phyloP scores from a whole-genome alignment of 2,329 filamentous ascomycete genomes.

The Exophiala bonariae region DNA sequence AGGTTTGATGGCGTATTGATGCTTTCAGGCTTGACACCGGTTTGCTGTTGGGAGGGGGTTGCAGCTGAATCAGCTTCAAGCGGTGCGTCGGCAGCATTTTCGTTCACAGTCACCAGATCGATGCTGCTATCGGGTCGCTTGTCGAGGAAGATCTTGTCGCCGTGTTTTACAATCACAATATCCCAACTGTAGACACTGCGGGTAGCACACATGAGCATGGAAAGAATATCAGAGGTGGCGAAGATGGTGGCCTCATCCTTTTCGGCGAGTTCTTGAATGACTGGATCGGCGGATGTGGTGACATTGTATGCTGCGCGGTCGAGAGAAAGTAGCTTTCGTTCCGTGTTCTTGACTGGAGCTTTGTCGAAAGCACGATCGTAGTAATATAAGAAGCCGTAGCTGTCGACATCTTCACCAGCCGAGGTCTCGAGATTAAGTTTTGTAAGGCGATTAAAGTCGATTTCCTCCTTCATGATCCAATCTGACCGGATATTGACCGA shows the following conservation, averaged over 20 bases:
- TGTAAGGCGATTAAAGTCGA: conserved; percentile 91
- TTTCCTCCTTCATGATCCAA: conserved; percentile 95
- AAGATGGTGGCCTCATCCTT: conserved; percentile 96
- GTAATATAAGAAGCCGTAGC: conserved; percentile 97
- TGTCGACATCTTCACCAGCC: conserved; percentile 91
- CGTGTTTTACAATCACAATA: conserved; percentile 87
- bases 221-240: conserved; percentile 93
- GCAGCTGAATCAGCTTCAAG: conserved; percentile 75
- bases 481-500: conserved; percentile 95
- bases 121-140: conserved; percentile 94
- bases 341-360: conserved; percentile 81
- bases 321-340: conserved; percentile 71
- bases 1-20: conserved; percentile 94
- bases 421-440: conserved; percentile 96
- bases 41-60: conserved; percentile 31
- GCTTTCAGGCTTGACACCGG: conserved; percentile 76
- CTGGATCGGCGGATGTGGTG: conserved; percentile 90
- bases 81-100: conserved; percentile 94
- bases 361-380: conserved; percentile 97
- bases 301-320: conserved; percentile 98
- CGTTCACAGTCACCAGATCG: conserved; percentile 98
- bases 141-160: conserved; percentile 97
- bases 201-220: conserved; percentile 98
- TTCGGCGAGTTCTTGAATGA: conserved; percentile 95
- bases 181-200: conserved; percentile 99